phyloP scores from a whole-genome alignment of 345 rosid species.

The thale cress (Arabidopsis thaliana) region DNA sequence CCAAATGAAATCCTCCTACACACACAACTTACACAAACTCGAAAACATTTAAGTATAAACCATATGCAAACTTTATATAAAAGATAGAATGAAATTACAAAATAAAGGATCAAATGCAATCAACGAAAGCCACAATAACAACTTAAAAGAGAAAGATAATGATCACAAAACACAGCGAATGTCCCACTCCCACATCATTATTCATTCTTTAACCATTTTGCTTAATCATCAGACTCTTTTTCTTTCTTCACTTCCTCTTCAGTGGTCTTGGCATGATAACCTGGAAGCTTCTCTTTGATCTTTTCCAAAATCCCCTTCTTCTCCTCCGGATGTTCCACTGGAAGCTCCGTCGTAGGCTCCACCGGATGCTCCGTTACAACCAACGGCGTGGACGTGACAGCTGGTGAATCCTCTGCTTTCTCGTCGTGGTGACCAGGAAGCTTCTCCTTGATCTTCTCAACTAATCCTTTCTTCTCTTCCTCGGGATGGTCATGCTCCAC shows the following conservation, averaged over 20 bases:
- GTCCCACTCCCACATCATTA: conserved; percentile 33
- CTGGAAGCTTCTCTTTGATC: conserved; percentile 87
- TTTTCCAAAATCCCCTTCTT: conserved; percentile 82
- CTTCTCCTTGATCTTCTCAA: conserved; percentile 62
- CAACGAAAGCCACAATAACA: conserved; percentile 30
- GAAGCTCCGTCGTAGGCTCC: background rate
- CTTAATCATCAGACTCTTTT: conserved; percentile 35
- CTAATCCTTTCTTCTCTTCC: conserved; percentile 56
- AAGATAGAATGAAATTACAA: conserved; percentile 27
- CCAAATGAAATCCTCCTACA: background rate
- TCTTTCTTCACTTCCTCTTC: conserved; percentile 50
- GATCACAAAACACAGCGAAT: conserved; percentile 27
- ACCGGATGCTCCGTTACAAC: conserved; percentile 9
- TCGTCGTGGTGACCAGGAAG: conserved; percentile 56
- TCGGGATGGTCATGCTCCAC: background rate
- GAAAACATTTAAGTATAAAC: conserved; percentile 3
- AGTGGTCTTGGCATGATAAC: conserved; percentile 58
- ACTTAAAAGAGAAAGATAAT: conserved; percentile 17
- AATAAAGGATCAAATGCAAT: conserved; percentile 4
- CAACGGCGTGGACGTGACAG: background rate
- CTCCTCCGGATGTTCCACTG: conserved; percentile 44
- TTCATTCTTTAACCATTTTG: conserved; percentile 3
- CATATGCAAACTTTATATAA: conserved; percentile 13
- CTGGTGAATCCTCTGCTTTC: conserved; percentile 42
- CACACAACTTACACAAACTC: conserved; percentile 7